Conservation (phyloP, 352 stramenopile species). For the Globisporangium cederbergense region DNA sequence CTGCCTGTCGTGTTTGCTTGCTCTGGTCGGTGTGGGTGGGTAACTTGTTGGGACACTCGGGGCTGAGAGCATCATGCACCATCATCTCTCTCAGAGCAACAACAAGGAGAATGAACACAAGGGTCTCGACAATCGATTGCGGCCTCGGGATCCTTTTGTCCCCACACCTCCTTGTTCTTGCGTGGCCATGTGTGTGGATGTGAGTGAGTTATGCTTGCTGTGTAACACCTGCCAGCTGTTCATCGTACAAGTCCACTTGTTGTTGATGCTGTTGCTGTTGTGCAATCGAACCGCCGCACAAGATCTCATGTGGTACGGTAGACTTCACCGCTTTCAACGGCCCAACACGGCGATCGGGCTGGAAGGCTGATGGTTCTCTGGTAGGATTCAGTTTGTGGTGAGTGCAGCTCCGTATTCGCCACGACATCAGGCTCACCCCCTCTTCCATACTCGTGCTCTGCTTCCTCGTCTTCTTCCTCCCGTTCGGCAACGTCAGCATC, state of each 20-base stretch:
- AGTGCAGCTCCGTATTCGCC: too few species aligned
- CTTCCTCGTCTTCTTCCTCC: too few species aligned
- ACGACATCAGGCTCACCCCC: too few species aligned
- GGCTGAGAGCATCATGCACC: background rate
- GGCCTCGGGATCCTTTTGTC: background rate
- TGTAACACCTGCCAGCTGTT: background rate
- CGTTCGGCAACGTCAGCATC: too few species aligned
- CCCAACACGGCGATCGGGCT: too few species aligned
- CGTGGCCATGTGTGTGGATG: background rate
- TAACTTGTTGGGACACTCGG: slow-evolving; percentile 1
- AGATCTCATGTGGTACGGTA: background rate
- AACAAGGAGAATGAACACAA: background rate
- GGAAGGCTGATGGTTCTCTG: too few species aligned
- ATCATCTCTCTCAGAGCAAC: background rate
- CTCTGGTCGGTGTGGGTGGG: background rate
- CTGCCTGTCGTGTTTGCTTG: background rate
- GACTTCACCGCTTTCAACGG: too few species aligned
- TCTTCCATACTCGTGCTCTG: too few species aligned
- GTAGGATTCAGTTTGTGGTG: too few species aligned
- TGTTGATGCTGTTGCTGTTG: background rate
- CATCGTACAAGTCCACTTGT: background rate
- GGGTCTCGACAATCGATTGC: background rate
- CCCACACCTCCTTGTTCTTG: background rate
- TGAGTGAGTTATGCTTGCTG: background rate
- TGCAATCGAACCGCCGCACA: background rate